Percentiles rank a stretch among this genome's conserved stretches.
Conservation (phyloP, 495 filamentous ascomycete species). For the Corynascus novoguineensis region DNA sequence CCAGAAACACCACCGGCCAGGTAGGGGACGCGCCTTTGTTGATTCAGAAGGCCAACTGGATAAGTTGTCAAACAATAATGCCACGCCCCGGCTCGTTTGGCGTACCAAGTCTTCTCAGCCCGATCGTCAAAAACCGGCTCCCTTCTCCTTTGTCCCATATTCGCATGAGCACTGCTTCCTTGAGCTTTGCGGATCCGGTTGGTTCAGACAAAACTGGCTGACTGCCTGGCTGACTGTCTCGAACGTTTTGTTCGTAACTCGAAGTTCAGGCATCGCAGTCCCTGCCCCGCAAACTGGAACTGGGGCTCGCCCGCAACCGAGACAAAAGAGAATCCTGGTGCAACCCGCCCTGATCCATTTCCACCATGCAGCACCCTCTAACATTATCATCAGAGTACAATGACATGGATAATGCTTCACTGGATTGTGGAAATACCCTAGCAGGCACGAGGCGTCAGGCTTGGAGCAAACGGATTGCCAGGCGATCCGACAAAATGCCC, state of each 20-base stretch:
- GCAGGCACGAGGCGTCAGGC: no score
- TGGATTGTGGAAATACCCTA: no score
- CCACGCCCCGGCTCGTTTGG: neutral
- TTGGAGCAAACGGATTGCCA: neutral
- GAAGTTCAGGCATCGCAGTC: constrained; percentile 3
- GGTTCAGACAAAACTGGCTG: no score
- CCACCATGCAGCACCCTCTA: neutral
- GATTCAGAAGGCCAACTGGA: no score
- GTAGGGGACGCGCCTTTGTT: no score
- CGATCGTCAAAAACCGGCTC: neutral
- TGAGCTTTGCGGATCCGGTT: neutral
- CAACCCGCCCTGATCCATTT: neutral
- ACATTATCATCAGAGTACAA: no score
- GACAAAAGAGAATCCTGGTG: neutral
- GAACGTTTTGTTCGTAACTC: neutral
- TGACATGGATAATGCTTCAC: no score
- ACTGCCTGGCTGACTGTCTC: neutral
- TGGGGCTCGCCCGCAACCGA: no score
- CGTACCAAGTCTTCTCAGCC: neutral
- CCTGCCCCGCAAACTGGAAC: neutral
- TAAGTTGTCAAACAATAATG: no score
- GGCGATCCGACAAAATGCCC: neutral
- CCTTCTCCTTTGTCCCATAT: neutral
- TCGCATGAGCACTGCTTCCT: neutral
- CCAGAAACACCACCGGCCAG: no score